These are phyloP conservation scores for Teratosphaeriaceae sp. DNA, from an alignment of 2,329 filamentous ascomycete species.

Conservation along the genomic window DNA sequence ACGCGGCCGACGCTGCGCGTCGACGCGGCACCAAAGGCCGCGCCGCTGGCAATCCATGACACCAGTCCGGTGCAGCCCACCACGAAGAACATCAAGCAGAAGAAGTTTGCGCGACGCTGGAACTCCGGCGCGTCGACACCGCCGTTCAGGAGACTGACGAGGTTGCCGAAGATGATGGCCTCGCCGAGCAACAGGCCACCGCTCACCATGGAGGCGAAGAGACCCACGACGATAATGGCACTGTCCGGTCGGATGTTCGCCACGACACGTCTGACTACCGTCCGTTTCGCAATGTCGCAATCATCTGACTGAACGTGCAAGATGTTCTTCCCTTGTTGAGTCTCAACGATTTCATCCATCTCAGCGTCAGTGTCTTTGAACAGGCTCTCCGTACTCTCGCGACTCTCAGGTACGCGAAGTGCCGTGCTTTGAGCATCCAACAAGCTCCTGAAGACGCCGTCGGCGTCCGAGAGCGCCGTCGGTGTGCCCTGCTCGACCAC, in stretches of 20 bases:
- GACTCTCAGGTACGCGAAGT: slow-evolving; percentile 4
- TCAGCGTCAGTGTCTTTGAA: not conserved
- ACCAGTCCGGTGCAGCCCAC: slow-evolving; percentile 45
- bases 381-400: not conserved
- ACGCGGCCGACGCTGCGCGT: slow-evolving; percentile 37
- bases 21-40: slow-evolving; percentile 43
- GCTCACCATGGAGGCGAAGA: slow-evolving; percentile 40
- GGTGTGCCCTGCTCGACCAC: slow-evolving; percentile 59
- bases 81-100: slow-evolving; percentile 47
- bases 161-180: slow-evolving; percentile 50
- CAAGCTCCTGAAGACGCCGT: slow-evolving; percentile 22
- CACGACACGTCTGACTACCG: not conserved
- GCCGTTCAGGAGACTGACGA: slow-evolving; percentile 46
- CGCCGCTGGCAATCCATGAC: slow-evolving; percentile 38
- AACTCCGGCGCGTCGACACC: slow-evolving; percentile 24
- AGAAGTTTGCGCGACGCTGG: slow-evolving; percentile 29
- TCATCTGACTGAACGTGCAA: no score
- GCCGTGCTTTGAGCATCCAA: slow-evolving; percentile 22
- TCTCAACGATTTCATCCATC: not conserved
- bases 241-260: not conserved
- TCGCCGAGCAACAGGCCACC: slow-evolving; percentile 52
- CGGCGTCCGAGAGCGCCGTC: slow-evolving; percentile 43
- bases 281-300: no score
- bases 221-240: slow-evolving; percentile 33
- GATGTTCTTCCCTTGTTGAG: no score